Evolutionary conservation across 2,329 filamentous ascomycete genomes (phyloP).

Genomic region (Colletotrichum siamense): DNA sequence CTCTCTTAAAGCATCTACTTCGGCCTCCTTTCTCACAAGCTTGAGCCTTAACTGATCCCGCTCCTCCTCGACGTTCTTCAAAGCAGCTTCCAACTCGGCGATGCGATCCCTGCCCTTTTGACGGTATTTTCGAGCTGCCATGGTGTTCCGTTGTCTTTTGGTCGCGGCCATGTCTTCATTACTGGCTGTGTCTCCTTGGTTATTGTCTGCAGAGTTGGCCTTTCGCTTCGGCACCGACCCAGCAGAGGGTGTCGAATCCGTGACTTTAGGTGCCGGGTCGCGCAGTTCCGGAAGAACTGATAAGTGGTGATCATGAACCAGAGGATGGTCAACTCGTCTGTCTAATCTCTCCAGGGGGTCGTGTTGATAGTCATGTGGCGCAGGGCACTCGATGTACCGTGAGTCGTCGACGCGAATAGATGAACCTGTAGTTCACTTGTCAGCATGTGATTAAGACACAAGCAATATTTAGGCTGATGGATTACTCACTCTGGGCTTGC

Average conservation of each 20-base stretch:
- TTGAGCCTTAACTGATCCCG: constrained; percentile 61
- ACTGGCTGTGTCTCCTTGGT: not conserved
- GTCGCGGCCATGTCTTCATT: not conserved
- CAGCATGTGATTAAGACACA: not conserved
- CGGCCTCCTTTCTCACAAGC: constrained; percentile 63
- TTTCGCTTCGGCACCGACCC: not conserved
- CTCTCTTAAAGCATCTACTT: constrained; percentile 56
- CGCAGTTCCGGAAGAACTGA: not conserved
- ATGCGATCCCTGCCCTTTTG: constrained; percentile 69
- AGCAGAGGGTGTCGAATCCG: not conserved
- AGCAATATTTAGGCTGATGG: fast-evolving
- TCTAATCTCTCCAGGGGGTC: not conserved
- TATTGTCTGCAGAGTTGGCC: not conserved
- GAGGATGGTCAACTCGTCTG: not conserved
- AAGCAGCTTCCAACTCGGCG: constrained; percentile 56
- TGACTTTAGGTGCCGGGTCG: not conserved
- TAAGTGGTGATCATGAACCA: not conserved
- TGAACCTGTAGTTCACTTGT: not conserved
- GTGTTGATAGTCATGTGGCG: not conserved
- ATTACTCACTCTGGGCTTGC: not conserved
- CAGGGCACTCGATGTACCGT: not conserved
- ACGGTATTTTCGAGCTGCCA: constrained; percentile 67
- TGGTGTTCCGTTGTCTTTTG: constrained; percentile 67
- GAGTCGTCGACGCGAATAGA: not conserved
- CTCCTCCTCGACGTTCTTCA: constrained; percentile 58